These are phyloP conservation scores for Beta macrorhiza DNA, from an alignment of 179 eudicot species.

Conservation along the genomic window DNA sequence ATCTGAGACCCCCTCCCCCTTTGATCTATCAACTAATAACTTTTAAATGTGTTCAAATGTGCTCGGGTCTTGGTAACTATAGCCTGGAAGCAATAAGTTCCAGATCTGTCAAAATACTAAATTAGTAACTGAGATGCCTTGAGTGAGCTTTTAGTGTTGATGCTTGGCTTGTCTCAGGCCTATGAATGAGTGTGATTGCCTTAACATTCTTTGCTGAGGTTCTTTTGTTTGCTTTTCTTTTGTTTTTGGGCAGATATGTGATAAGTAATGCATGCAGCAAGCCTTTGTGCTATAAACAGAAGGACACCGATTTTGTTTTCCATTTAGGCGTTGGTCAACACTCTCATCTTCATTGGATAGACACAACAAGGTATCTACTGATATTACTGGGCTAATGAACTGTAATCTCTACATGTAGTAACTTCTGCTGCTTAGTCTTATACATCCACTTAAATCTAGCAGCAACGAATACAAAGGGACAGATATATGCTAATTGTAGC, in stretches of 20 bases:
- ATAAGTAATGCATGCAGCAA: conserved; percentile 90
- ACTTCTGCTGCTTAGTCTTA: background rate
- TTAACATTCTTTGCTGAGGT: background rate
- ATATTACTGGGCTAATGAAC: background rate
- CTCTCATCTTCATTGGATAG: conserved; percentile 87
- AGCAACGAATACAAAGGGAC: background rate
- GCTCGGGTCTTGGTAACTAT: background rate
- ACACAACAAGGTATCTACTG: conserved; percentile 58
- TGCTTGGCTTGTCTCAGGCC: background rate
- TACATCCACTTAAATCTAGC: background rate
- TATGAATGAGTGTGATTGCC: conserved; percentile 2
- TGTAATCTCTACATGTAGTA: background rate
- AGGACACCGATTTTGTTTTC: conserved; percentile 65
- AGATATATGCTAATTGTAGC: background rate
- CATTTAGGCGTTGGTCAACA: conserved; percentile 65
- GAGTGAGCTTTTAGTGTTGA: background rate
- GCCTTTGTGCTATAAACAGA: conserved; percentile 74
- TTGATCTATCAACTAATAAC: background rate
- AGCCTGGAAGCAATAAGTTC: background rate
- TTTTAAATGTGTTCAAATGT: background rate
- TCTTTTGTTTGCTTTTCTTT: background rate
- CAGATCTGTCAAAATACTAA: background rate
- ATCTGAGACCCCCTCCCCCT: background rate
- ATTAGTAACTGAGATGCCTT: background rate
- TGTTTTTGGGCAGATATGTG: conserved; percentile 57